phyloP scores from a whole-genome alignment of 306 rosid species.

The Heteromeles arbutifolia region DNA sequence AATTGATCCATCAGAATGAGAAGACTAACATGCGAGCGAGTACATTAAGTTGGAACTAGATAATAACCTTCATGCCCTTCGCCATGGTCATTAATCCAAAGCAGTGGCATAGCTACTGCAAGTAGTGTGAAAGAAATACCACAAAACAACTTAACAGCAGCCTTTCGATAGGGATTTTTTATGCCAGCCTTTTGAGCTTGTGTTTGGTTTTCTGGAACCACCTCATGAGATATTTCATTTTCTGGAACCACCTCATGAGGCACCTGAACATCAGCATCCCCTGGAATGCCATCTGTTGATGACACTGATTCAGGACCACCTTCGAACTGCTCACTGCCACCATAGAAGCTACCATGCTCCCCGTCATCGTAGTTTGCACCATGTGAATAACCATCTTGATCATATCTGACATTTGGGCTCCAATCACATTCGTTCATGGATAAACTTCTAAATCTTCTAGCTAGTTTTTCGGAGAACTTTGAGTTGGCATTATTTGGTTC shows the following conservation, averaged over 20 bases:
- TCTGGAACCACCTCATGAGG: constrained; percentile 29
- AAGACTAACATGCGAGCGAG: not conserved
- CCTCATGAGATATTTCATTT: constrained; percentile 16
- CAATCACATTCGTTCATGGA: constrained; percentile 45
- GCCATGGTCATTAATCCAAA: constrained; percentile 47
- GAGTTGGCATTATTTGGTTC: constrained; percentile 39
- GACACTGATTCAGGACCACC: constrained; percentile 63
- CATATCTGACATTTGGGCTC: constrained; percentile 39
- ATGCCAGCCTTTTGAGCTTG: not conserved
- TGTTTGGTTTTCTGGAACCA: constrained; percentile 21
- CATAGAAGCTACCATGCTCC: constrained; percentile 34
- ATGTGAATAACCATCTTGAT: constrained; percentile 26
- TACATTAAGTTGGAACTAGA: constrained; percentile 65
- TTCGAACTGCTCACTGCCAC: constrained; percentile 33
- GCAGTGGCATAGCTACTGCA: constrained; percentile 39
- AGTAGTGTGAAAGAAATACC: constrained; percentile 44
- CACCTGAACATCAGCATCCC: constrained; percentile 25
- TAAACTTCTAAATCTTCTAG: constrained; percentile 40
- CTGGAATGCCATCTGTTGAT: constrained; percentile 44
- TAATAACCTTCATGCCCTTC: constrained; percentile 33
- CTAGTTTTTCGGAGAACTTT: constrained; percentile 32
- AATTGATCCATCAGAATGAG: constrained; percentile 10
- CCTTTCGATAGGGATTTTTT: constrained; percentile 27
- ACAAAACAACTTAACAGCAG: constrained; percentile 39
- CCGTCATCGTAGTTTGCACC: constrained; percentile 16